These are phyloP conservation scores for Platanus orientalis DNA, from an alignment of 164 flowering plant genomes.

Conservation along the genomic window DNA sequence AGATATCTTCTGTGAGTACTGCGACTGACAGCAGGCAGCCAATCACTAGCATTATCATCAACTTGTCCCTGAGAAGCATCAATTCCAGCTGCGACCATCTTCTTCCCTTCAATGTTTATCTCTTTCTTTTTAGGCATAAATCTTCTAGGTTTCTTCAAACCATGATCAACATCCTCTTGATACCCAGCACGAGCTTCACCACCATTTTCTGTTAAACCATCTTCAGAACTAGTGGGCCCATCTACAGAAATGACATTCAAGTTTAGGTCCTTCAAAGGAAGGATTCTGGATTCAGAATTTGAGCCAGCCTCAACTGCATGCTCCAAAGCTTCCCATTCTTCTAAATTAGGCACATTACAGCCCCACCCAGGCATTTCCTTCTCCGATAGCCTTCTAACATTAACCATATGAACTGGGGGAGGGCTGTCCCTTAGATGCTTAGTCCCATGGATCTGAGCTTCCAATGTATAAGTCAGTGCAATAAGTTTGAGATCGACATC, in stretches of 20 bases:
- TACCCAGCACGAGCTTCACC: slow-evolving; percentile 29
- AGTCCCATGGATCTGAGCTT: slow-evolving; percentile 81
- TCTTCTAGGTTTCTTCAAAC: slow-evolving; percentile 28
- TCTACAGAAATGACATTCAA: slow-evolving; percentile 40
- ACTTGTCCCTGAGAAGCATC: slow-evolving; percentile 80
- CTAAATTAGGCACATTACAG: slow-evolving; percentile 80
- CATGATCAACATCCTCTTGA: slow-evolving; percentile 29
- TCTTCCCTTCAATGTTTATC: slow-evolving; percentile 69
- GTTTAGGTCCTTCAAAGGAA: slow-evolving; percentile 68
- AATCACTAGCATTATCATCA: slow-evolving; percentile 61
- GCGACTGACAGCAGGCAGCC: slow-evolving; percentile 86
- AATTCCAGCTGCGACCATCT: slow-evolving; percentile 77
- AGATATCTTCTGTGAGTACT: slow-evolving; percentile 82
- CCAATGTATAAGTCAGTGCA: slow-evolving; percentile 82
- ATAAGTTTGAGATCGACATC: slow-evolving; percentile 95
- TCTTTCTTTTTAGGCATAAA: slow-evolving; percentile 49
- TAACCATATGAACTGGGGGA: slow-evolving; percentile 72
- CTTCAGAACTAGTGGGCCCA: slow-evolving; percentile 21
- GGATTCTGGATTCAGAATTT: slow-evolving; percentile 55
- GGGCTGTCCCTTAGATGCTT: slow-evolving; percentile 71
- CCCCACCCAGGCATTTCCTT: slow-evolving; percentile 99
- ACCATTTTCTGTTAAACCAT: slow-evolving; percentile 26
- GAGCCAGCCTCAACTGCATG: slow-evolving; percentile 35
- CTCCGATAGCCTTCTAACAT: slow-evolving; percentile 72
- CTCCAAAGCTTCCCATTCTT: slow-evolving; percentile 96